Evolutionary conservation across 1,284 basidiomycete species (phyloP), one percentile per base, ranked within the genome.

Genomic region (Fistulina hepatica): DNA sequence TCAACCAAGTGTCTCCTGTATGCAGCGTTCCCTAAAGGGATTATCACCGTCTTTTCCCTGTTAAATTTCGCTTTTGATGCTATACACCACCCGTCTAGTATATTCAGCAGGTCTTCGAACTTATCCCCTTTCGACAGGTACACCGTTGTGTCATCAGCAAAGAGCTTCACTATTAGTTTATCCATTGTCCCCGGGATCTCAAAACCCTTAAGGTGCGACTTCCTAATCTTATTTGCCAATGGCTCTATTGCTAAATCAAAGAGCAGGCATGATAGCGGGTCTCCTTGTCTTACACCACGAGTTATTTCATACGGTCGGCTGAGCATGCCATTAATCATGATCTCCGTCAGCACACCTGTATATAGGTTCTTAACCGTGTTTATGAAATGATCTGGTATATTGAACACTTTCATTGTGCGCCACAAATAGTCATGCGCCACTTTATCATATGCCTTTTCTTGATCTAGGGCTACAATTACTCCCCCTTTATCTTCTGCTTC

Each of bases 211-310:
- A 43, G 15, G 4, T 6, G 13, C 10, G 38, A 43, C 21, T 33
- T 33, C 9, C 42, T 3, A 2, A 43, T 2, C 12, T 16, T 34
- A 3, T 21, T 31, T 2, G 42, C 38, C 5, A 36, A 15, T 4
- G 26, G 39, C 25, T 40, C 26, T 4, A 40, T 40, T 2, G 33
- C 39, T 4, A 40, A 6, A 20, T 40, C 35, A 22, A 40, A 40
- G 1, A 41, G 30, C n/a, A 41, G 40, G 30, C 41, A 43, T 10
- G 41, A 43, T 6, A 43, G 33, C 6, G 41, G 41, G 41, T 43
- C 41, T 4, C 41, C 41, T 20, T 24, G 39, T 3, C 41, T 4
- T 0, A 43, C 41, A 19, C 41, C 41, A 11, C 41, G 22, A 1
- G 25, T 34, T 4, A 43, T 37, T 13, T 23, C 24, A 37, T 31